Evolutionary conservation across 1,284 basidiomycete species (phyloP).

Genomic region (Heliocybe sulcata): DNA sequence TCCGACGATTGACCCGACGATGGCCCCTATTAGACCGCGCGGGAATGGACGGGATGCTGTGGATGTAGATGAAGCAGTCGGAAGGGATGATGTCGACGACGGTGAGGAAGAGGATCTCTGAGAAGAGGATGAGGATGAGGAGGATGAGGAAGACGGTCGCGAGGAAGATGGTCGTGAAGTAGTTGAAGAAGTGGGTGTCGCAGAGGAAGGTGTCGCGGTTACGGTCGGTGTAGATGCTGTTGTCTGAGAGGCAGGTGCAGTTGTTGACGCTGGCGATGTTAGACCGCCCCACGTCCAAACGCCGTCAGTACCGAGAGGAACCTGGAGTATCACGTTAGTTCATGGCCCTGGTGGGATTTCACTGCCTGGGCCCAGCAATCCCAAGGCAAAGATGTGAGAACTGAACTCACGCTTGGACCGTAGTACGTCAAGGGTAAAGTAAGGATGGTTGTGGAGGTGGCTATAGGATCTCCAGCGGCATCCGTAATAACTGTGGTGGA

Average conservation of each 20-base stretch:
- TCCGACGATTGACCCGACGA: slow-evolving; percentile 29
- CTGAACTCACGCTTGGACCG: slow-evolving; percentile 58
- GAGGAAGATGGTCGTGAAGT: slow-evolving; percentile 8
- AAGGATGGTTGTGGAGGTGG: slow-evolving; percentile 44
- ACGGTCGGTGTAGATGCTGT: slow-evolving; percentile 16
- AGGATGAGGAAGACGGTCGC: slow-evolving; percentile 13
- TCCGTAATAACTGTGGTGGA: slow-evolving; percentile 42
- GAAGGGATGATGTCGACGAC: slow-evolving; percentile 19
- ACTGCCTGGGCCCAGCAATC: background rate
- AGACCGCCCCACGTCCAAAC: slow-evolving; percentile 61
- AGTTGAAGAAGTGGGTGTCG: slow-evolving; percentile 6
- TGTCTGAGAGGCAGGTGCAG: slow-evolving; percentile 12
- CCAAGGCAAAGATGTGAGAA: background rate
- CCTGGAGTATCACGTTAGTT: slow-evolving; percentile 31
- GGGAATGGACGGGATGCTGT: slow-evolving; percentile 20
- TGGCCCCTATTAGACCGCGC: slow-evolving; percentile 18
- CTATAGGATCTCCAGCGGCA: slow-evolving; percentile 38
- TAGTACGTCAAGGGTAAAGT: slow-evolving; percentile 65
- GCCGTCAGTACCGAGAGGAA: slow-evolving; percentile 54
- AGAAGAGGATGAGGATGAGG: slow-evolving; percentile 16
- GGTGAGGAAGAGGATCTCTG: slow-evolving; percentile 13
- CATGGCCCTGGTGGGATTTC: background rate
- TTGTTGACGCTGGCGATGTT: slow-evolving; percentile 35
- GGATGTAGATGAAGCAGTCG: slow-evolving; percentile 10
- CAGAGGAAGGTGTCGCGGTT: slow-evolving; percentile 9